phyloP scores from a whole-genome alignment of 169 alveolate genomes.

The Cryptosporidium ubiquitum region DNA sequence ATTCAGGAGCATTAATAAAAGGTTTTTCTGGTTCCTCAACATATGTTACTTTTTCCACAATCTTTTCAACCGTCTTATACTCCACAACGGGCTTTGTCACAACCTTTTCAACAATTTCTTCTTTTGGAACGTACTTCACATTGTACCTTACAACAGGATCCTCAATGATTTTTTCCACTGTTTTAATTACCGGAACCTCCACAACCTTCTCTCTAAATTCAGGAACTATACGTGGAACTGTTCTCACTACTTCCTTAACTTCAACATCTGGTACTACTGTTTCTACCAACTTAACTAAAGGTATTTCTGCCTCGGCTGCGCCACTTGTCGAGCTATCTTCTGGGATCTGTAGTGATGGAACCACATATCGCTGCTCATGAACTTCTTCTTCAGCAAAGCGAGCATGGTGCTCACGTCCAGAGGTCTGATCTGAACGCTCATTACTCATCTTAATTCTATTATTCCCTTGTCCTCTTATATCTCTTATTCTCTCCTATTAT shows the following conservation, averaged over 20 bases:
- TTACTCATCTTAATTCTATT: slow-evolving; percentile 61
- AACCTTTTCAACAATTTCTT: slow-evolving; percentile 84
- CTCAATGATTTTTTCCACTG: slow-evolving; percentile 84
- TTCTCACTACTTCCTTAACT: slow-evolving; percentile 83
- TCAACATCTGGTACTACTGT: slow-evolving; percentile 85
- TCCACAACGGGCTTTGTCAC: slow-evolving; percentile 82
- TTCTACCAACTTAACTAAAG: slow-evolving; percentile 83
- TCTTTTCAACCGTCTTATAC: slow-evolving; percentile 83
- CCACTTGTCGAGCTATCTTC: slow-evolving; percentile 48
- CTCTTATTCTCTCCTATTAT: slow-evolving; percentile 10
- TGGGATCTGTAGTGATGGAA: slow-evolving; percentile 69
- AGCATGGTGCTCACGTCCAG: slow-evolving; percentile 75
- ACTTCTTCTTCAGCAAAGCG: slow-evolving; percentile 71
- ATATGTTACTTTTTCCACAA: slow-evolving; percentile 79
- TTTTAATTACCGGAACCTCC: slow-evolving; percentile 86
- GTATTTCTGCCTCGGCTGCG: slow-evolving; percentile 80
- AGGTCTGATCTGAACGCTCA: slow-evolving; percentile 74
- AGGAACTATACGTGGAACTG: slow-evolving; percentile 85
- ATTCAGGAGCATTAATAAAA: slow-evolving; percentile 64
- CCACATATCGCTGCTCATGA: slow-evolving; percentile 47
- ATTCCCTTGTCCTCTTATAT: slow-evolving; percentile 61
- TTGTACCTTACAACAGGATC: slow-evolving; percentile 82
- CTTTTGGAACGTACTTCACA: slow-evolving; percentile 83
- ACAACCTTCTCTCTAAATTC: slow-evolving; percentile 86
- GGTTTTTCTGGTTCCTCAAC: slow-evolving; percentile 72